Evolutionary conservation across 495 filamentous ascomycete genomes (phyloP).

Genomic region (Bathelium albidoporum): DNA sequence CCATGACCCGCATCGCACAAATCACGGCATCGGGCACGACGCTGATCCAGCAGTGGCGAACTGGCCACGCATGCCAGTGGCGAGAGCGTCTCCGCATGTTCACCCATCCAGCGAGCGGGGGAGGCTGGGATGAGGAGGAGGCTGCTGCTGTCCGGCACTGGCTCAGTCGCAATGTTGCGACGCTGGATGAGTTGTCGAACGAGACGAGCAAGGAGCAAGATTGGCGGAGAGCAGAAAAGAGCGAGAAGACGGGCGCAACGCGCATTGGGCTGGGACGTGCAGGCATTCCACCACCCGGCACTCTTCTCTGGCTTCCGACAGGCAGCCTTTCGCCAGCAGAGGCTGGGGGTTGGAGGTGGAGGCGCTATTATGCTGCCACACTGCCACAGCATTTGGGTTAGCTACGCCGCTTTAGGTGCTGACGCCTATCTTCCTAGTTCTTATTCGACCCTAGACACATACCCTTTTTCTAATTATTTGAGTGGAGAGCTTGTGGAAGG

Average conservation of each 20-base stretch:
- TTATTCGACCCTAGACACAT: neutral
- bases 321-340: neutral
- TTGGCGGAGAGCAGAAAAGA: neutral
- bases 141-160: neutral
- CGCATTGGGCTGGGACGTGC: neutral
- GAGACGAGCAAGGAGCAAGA: neutral
- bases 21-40: neutral
- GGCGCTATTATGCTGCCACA: no score
- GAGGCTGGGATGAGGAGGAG: neutral
- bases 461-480: no score
- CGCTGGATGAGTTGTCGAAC: conserved; percentile 1
- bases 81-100: neutral
- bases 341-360: neutral
- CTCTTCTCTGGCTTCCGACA: neutral
- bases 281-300: neutral
- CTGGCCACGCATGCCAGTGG: neutral
- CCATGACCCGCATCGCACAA: neutral
- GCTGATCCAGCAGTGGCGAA: neutral
- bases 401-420: neutral
- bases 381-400: no score
- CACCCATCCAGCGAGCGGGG: neutral
- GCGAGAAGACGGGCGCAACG: neutral
- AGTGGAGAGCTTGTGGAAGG: no score
- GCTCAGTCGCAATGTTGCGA: neutral
- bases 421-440: neutral